phyloP scores from a whole-genome alignment of 2,329 filamentous ascomycete genomes.

The Bipolaris gigantea region DNA sequence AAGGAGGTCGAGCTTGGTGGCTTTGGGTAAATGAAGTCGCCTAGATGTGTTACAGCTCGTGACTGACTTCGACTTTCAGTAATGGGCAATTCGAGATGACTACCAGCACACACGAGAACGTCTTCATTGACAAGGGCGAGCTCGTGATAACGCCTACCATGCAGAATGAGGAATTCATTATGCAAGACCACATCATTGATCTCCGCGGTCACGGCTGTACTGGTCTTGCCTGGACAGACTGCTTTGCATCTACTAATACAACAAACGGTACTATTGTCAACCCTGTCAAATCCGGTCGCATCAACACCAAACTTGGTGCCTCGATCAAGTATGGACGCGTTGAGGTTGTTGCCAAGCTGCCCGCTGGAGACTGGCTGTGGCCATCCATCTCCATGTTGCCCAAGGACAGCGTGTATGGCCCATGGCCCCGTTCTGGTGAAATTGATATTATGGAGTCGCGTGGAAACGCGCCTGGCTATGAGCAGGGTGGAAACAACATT shows the following conservation, averaged over 20 bases:
- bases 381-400: conserved; percentile 93
- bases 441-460: conserved; percentile 82
- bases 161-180: conserved; percentile 68
- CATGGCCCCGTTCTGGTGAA: conserved; percentile 79
- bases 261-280: conserved; percentile 78
- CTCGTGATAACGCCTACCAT: conserved; percentile 78
- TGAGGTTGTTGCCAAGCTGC: conserved; percentile 76
- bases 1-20: conserved; percentile 76
- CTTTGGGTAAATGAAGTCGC: conserved; percentile 63
- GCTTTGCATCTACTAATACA: conserved; percentile 72
- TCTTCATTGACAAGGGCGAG: conserved; percentile 68
- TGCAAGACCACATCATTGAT: conserved; percentile 68
- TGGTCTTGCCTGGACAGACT: conserved; percentile 61
- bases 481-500: conserved; percentile 78
- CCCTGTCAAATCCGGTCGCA: conserved; percentile 74
- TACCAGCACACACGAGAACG: conserved; percentile 71
- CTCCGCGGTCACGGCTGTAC: conserved; percentile 70
- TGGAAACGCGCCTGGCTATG: conserved; percentile 78
- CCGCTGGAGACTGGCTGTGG: conserved; percentile 83
- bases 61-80: conserved; percentile 50
- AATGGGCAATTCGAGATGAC: conserved; percentile 83
- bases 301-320: conserved; percentile 72
- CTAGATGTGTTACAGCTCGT: neutral
- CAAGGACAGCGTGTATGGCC: conserved; percentile 68
- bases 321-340: conserved; percentile 79